phyloP scores from a whole-genome alignment of 371 early-diverging fungal genomes.

The Thermomucor indicae-seudaticae region DNA sequence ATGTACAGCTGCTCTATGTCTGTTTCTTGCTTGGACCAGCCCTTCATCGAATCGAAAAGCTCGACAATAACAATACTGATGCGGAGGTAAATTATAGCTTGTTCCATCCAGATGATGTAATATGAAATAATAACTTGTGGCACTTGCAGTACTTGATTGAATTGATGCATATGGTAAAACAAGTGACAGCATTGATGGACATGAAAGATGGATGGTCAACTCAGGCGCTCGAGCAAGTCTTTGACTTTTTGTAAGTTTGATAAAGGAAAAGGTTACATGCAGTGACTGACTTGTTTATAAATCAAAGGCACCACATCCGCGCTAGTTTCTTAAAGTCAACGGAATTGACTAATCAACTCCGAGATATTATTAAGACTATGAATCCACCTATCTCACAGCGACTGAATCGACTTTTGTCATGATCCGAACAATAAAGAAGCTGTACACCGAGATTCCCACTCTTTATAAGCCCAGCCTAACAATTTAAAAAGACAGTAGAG shows the following conservation, averaged over 20 bases:
- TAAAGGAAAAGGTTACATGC: neutral
- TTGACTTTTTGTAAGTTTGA: slow-evolving; percentile 46
- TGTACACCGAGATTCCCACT: no score
- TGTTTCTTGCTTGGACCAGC: slow-evolving; percentile 72
- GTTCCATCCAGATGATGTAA: neutral
- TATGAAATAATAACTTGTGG: neutral
- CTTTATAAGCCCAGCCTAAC: no score
- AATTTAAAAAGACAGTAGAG: no score
- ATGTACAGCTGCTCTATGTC: slow-evolving; percentile 71
- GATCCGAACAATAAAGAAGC: slow-evolving; percentile 4
- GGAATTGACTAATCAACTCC: slow-evolving; percentile 32
- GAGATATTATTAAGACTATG: slow-evolving; percentile 46
- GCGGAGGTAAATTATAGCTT: slow-evolving; percentile 31
- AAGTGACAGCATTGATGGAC: slow-evolving; percentile 43
- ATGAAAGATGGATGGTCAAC: slow-evolving; percentile 49
- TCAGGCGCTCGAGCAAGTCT: slow-evolving; percentile 51
- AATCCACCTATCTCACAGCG: slow-evolving; percentile 39
- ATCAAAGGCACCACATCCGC: slow-evolving; percentile 36
- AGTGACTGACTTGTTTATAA: neutral
- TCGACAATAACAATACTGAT: slow-evolving; percentile 31
- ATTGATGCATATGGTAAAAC: slow-evolving; percentile 46
- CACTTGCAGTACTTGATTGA: slow-evolving; percentile 36
- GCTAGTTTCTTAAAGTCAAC: slow-evolving; percentile 40
- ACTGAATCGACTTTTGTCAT: slow-evolving; percentile 33
- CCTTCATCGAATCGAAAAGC: slow-evolving; percentile 67